Base-by-base conservation (phyloP, 208 protist genomes). In the Trypanosoma rangeli region DNA sequence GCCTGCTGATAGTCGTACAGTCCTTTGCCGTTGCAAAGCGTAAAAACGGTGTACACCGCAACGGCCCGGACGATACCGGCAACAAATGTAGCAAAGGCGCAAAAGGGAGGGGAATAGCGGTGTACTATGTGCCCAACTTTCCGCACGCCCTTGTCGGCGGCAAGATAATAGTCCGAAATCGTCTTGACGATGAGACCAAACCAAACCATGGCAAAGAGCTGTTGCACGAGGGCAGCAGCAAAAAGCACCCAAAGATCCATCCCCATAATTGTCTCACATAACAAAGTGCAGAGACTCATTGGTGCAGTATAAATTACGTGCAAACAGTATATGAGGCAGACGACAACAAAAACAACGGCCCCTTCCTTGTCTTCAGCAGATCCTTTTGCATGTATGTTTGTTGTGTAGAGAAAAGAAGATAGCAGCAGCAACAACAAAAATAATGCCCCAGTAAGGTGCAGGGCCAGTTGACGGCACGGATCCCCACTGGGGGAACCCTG, bases 81-180 rank as follows among this genome's bases (percentile, higher is more conserved):
- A 39, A 82, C 29, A 62, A 96, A 78, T 39, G 78, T 90, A 12
- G 68, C 50, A 18, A 76, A 52, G 16, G 68, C 70, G 66, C 83
- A 73, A 0, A 87, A 44, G 22, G 72, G 9, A 22, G 60, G 52
- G 12, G 84, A 76, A 72, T 94, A 96, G 49, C 82, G 83, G 54
- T 87, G 75, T 22, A 94, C 70, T 35, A 81, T 84, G 74, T 94
- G 86, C 76, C 94, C 88, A 29, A 84, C 70, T 48, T 82, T 78
- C 42, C 88, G 82, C 31, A 96, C 91, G 55, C 91, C 91, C 76
- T 96, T 96, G 62, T 96, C 91, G 18, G 91, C 91, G 10, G 91
- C 91, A 46, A 85, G 64, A 65, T 91, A 92, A 79, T 96, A 96
- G 15, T 68, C 62, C 64, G 83, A 78, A 28, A 93, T 73, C 50